Base-by-base conservation (phyloP, 2,329 filamentous ascomycete genomes). In the Monosporascus sp. region DNA sequence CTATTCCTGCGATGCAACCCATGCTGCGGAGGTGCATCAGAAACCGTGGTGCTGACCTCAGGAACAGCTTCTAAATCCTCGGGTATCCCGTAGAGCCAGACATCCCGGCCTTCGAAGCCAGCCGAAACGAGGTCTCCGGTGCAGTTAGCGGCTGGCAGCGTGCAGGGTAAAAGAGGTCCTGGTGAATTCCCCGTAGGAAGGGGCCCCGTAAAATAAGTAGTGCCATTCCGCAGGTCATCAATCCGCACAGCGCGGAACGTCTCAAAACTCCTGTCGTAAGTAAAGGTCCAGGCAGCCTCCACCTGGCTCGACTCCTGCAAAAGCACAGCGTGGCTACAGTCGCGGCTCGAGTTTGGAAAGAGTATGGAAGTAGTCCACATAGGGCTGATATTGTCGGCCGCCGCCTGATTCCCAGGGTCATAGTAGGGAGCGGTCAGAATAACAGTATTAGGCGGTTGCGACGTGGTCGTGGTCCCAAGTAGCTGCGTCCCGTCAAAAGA, bases 361-460 rank as follows among this genome's bases (percentile, higher is more conserved):
- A 94, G 73, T 46, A 94, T 92, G 36, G 91, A 91, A 0, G 88
- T 91, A 7, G 90, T 93, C 90, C 90, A 94, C 64, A 93, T 80
- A 24, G 86, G 82, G 66, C 86, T 88, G 56, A 91, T 79, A 57
- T 85, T 81, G 54, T 89, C 83, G 54, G 87, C 84, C 14, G 76
- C 79, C 57, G 87, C 76, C 49, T 84, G 78, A 59, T 82, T 83
- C 37, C 86, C 86, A 0, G 85, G 88, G 43, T 89, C 86, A 67
- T 90, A 91, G 64, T 91, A 91, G 1, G 90, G 89, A 0, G 88
- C 88, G 0, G 88, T 90, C 36, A 94, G 77, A 48, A 91, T 84
- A 41, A 93, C 87, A 0, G 90, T 88, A 62, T 81, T 87, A 3
- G 86, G 83, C 37, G 83, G 81, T 31, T 79, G 76, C 7, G 82